Base-by-base conservation (phyloP, 306 rosid genomes). In the Gastrolobium bilobum region DNA sequence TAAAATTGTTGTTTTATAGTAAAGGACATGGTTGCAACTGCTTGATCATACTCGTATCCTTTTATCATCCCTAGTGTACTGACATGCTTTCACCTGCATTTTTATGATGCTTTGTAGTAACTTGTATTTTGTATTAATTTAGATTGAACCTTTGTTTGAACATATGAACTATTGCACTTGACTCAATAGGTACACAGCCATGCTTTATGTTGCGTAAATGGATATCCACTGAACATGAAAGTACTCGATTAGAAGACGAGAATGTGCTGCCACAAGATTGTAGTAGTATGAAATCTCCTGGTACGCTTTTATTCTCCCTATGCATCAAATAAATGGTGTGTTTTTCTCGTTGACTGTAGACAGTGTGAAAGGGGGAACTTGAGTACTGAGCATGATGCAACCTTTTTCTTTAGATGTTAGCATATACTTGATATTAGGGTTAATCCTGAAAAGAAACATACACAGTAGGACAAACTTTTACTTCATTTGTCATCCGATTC, bases 171-270 rank as follows among this genome's bases (percentile, higher is more conserved):
- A 54, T 74, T 76, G 53, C 48, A 67, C 85, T 43, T 42, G 82
- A 80, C 62, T 61, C 70, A 57, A 50, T 42, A 48, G 83, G 67
- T 68, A 15, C 7, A 3, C 85, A 85, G 40, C 90, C 87, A 9
- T 50, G 65, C 75, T 86, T 91, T 80, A 70, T 11, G 30, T 84
- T 95, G 87, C 71, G 68, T 80, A 92, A 95, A 89, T 91, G 96
- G 97, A 81, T 71, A 71, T 88, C 94, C 66, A 73, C 90, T 13
- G 88, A 75, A 2, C 54, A 68, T 83, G 86, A 59, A 20, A 20
- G 26, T 20, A 20, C 26, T 20, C 26, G 26, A 20, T 20, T 20
- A 20, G 26, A 20, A 20, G 26, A 20, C 26, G 1, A 20, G 51
- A 53, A 69, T 54, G 31, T 63, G 7, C 89, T 83, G 79, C 83